Percentiles rank a stretch among this genome's conserved stretches.
Evolutionary conservation across 73 alveolate species (phyloP).

Genomic region (Diophrys appendiculata): DNA sequence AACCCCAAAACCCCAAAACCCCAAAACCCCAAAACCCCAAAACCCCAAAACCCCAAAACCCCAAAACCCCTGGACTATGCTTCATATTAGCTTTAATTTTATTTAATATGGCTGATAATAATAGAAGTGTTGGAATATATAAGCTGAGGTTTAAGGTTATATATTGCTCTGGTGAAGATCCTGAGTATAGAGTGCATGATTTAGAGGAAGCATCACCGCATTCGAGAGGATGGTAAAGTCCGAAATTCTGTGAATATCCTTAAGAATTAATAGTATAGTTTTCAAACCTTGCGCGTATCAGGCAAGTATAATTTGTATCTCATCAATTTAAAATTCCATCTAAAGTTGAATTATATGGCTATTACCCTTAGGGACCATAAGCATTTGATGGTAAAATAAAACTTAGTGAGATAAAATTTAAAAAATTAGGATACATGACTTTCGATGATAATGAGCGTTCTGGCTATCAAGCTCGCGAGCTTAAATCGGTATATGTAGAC

Average conservation of each 20-base stretch:
- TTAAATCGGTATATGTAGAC: slow-evolving; percentile 69
- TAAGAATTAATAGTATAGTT: slow-evolving; percentile 81
- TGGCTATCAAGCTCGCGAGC: slow-evolving; percentile 71
- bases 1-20: too few relatives aligned
- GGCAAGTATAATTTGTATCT: slow-evolving; percentile 70
- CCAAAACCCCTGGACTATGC: too few relatives aligned
- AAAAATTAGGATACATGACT: slow-evolving; percentile 74
- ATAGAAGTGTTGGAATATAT: too few relatives aligned
- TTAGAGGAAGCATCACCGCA: slow-evolving; percentile 59
- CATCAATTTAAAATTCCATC: slow-evolving; percentile 85
- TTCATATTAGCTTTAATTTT: too few relatives aligned
- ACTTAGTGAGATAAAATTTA: slow-evolving; percentile 64
- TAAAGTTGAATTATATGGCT: slow-evolving; percentile 65
- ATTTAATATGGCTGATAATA: too few relatives aligned
- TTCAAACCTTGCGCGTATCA: slow-evolving; percentile 68
- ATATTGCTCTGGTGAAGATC: slow-evolving; percentile 82
- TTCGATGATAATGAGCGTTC: slow-evolving; percentile 71
- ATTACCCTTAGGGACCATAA: slow-evolving; percentile 70
- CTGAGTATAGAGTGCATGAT: slow-evolving; percentile 72
- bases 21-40: too few relatives aligned
- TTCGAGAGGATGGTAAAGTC: slow-evolving; percentile 82
- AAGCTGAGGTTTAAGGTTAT: slow-evolving; percentile 71
- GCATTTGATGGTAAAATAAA: slow-evolving; percentile 60
- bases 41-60: too few relatives aligned
- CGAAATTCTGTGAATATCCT: slow-evolving; percentile 83